Percentiles rank a stretch among this genome's conserved stretches.
phyloP scores from a whole-genome alignment of 1,284 basidiomycete genomes.

The Ceratobasidium sp. region DNA sequence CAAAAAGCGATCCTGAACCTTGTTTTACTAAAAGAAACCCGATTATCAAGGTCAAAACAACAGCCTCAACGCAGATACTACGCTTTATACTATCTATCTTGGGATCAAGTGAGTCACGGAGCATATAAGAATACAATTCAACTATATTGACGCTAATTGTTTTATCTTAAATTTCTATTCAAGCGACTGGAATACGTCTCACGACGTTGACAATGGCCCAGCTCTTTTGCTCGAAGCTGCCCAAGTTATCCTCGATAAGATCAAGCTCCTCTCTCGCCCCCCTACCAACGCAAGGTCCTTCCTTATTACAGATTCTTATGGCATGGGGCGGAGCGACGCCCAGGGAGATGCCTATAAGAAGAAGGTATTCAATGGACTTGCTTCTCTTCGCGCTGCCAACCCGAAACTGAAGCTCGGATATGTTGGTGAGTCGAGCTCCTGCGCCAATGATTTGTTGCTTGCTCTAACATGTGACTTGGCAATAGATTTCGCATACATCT shows the following conservation, averaged over 20 bases:
- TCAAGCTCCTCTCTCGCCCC: conserved; percentile 55
- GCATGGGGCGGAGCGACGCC: conserved; percentile 54
- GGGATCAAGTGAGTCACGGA: conserved; percentile 49
- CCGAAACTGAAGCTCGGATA: conserved; percentile 57
- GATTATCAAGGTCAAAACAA: conserved; percentile 51
- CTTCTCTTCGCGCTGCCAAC: conserved; percentile 46
- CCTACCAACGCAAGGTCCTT: conserved; percentile 61
- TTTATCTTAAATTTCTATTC: not conserved
- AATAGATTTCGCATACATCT: conserved; percentile 57
- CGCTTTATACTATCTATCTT: conserved; percentile 57
- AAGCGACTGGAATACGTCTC: conserved; percentile 51
- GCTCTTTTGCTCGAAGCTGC: conserved; percentile 55
- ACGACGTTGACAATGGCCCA: conserved; percentile 50
- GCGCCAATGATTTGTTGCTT: not conserved
- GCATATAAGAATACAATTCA: not conserved
- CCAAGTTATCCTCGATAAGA: conserved; percentile 55
- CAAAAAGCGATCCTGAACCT: not conserved
- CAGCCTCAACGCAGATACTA: conserved; percentile 53
- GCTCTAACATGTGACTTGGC: not conserved
- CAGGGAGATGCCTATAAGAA: conserved; percentile 60
- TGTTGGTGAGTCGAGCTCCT: conserved; percentile 46
- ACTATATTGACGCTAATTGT: not conserved
- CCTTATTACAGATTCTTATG: conserved; percentile 62
- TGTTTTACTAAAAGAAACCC: conserved; percentile 51
- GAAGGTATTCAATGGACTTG: conserved; percentile 56